Evolutionary conservation across 805 yeast species (phyloP).

Genomic region (Dipodascus albidus): DNA sequence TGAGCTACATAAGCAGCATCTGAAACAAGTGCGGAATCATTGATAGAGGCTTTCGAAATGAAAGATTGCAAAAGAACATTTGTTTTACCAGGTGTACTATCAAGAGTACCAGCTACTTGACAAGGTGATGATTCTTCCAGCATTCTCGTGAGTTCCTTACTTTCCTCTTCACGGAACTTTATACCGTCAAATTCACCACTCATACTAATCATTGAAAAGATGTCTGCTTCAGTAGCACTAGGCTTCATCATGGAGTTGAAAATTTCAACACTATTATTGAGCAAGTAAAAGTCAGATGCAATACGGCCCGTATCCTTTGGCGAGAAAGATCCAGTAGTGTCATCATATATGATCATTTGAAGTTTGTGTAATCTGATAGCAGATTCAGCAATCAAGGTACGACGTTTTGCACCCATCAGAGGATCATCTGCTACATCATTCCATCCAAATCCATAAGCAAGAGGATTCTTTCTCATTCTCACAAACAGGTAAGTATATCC

Average conservation of each 20-base stretch:
- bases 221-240: conserved; percentile 83
- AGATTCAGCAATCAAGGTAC: conserved; percentile 65
- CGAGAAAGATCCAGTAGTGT: conserved; percentile 62
- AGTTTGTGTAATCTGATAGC: conserved; percentile 74
- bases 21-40: conserved; percentile 72
- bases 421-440: conserved; percentile 77
- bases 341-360: conserved; percentile 93
- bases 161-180: conserved; percentile 81
- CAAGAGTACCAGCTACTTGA: conserved; percentile 69
- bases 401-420: conserved; percentile 55
- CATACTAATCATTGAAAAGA: conserved; percentile 77
- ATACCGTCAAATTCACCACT: conserved; percentile 89
- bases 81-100: conserved; percentile 74
- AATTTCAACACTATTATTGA: conserved; percentile 77
- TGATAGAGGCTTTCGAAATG: conserved; percentile 61
- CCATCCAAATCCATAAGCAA: conserved; percentile 86
- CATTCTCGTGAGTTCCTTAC: conserved; percentile 54
- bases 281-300: conserved; percentile 84
- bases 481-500: conserved; percentile 93
- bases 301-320: conserved; percentile 88
- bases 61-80: conserved; percentile 80
- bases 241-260: conserved; percentile 81
- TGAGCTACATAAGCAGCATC: conserved; percentile 93
- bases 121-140: conserved; percentile 46
- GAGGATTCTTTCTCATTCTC: conserved; percentile 89